These are phyloP conservation scores for Teratosphaeria gauchensis DNA, from an alignment of 2,329 filamentous ascomycete genomes.

Conservation along the genomic window DNA sequence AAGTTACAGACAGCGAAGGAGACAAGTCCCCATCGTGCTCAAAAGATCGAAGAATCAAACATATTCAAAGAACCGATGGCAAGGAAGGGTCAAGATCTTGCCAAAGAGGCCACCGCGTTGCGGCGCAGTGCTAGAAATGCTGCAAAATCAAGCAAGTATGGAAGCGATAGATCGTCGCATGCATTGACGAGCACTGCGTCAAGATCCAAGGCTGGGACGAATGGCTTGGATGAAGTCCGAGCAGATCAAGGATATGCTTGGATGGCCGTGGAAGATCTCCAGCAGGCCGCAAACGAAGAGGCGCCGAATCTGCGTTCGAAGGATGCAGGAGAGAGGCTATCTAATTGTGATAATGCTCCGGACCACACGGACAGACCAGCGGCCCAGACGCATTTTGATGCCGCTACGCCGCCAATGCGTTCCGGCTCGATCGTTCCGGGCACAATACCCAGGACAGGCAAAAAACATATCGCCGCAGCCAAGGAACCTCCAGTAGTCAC, in stretches of 20 bases:
- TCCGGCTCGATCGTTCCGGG: not conserved
- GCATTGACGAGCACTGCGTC: not conserved
- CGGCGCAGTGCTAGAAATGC: not conserved
- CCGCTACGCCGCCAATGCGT: not conserved
- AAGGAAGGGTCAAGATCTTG: not conserved
- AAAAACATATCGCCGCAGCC: not conserved
- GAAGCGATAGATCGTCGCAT: not conserved
- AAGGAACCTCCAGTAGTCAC: not conserved
- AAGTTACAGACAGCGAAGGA: not conserved
- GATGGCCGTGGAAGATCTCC: not conserved
- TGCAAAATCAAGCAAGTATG: not conserved
- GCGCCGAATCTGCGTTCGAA: not conserved
- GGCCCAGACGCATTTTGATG: not conserved
- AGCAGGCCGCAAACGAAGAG: not conserved
- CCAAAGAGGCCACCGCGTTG: not conserved
- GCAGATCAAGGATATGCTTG: not conserved
- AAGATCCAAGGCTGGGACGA: not conserved
- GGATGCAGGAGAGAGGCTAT: not conserved
- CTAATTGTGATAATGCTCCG: not conserved
- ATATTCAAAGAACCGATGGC: not conserved
- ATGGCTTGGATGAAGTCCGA: not conserved
- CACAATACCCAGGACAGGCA: not conserved
- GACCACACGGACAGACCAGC: not conserved
- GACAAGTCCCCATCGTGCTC: not conserved
- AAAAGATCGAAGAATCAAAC: not conserved